Conservation (phyloP, 345 rosid genomes). For the Salix suchowensis region DNA sequence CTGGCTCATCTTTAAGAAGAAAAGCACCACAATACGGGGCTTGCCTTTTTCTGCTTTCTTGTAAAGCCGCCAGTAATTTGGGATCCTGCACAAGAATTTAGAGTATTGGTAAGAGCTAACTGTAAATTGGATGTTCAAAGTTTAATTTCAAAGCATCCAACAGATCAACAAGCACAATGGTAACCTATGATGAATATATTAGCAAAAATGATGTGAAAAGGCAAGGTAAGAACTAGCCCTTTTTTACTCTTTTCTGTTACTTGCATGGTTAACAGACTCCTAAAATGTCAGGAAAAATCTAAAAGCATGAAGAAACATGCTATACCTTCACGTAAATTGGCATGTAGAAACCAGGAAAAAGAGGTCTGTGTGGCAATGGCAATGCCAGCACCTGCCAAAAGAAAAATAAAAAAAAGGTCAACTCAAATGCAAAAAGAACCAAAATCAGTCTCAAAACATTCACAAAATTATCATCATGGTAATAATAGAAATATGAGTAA, state of each 20-base stretch:
- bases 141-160: background rate
- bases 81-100: constrained; percentile 56
- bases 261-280: background rate
- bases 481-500: background rate
- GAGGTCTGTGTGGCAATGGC: constrained; percentile 87
- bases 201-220: background rate
- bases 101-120: background rate
- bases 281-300: background rate
- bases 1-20: constrained; percentile 87
- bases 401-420: constrained; percentile 13
- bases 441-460: background rate
- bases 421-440: background rate
- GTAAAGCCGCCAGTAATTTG: constrained; percentile 86
- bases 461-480: background rate
- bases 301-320: background rate
- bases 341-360: constrained; percentile 97
- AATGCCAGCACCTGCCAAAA: constrained; percentile 78
- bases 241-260: background rate
- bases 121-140: background rate
- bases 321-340: constrained; percentile 94
- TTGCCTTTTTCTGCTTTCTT: constrained; percentile 83
- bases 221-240: background rate
- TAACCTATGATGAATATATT: background rate
- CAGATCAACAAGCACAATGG: background rate
- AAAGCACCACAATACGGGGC: constrained; percentile 98